These are phyloP conservation scores for Angophora floribunda DNA, from an alignment of 345 rosid species.

Conservation along the genomic window DNA sequence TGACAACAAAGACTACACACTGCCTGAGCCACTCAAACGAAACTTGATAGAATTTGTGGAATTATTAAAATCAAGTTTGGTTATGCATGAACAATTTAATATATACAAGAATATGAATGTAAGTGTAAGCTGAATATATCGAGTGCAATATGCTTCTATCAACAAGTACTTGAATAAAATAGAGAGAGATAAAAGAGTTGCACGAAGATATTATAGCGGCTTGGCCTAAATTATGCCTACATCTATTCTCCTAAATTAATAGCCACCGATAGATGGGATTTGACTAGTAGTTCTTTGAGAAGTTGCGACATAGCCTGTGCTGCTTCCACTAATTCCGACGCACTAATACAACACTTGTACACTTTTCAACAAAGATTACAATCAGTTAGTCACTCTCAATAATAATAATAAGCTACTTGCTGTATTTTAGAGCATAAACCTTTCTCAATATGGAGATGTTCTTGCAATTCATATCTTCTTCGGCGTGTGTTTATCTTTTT, in stretches of 20 bases:
- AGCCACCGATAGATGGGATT: background rate
- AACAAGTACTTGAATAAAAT: background rate
- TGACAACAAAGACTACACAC: too few species aligned
- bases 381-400: accelerated
- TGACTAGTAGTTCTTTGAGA: accelerated
- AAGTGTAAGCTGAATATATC: background rate
- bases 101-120: too few species aligned
- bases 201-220: background rate
- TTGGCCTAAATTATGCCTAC: accelerated
- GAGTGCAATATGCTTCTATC: background rate
- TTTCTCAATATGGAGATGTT: background rate
- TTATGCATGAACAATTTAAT: too few species aligned
- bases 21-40: accelerated
- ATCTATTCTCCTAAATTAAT: background rate
- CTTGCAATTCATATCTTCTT: background rate
- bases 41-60: background rate
- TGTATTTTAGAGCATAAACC: too few species aligned
- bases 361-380: too few species aligned
- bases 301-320: background rate
- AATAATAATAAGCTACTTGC: too few species aligned
- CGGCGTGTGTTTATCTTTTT: too few species aligned
- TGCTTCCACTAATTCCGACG: background rate
- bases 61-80: background rate
- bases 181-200: background rate
- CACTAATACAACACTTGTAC: background rate